phyloP scores from a whole-genome alignment of 2,329 filamentous ascomycete genomes.

The Fonsecaea multimorphosa region DNA sequence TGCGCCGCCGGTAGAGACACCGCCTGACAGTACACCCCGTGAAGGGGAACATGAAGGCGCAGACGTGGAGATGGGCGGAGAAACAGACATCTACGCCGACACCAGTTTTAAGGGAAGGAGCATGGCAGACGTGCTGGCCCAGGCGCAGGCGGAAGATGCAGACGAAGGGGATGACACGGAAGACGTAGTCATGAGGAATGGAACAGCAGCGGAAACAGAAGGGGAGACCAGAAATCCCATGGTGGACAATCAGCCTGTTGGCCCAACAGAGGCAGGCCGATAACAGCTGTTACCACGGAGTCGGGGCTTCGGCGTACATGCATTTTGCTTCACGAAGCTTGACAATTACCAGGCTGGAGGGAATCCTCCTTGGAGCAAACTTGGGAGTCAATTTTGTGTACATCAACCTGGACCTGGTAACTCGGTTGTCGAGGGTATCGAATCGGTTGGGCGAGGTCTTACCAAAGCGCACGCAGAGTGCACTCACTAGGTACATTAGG shows the following conservation, averaged over 20 bases:
- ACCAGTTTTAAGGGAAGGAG: slow-evolving; percentile 39
- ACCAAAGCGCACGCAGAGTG: neutral
- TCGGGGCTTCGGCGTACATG: neutral
- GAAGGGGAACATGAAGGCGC: slow-evolving; percentile 23
- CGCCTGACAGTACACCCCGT: slow-evolving; percentile 34
- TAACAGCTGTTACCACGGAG: neutral
- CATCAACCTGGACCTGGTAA: slow-evolving; percentile 18
- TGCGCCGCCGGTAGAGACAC: slow-evolving; percentile 37
- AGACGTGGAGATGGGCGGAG: slow-evolving; percentile 25
- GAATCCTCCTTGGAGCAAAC: neutral
- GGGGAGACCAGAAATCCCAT: slow-evolving; percentile 24
- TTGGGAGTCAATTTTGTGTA: neutral
- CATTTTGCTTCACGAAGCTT: neutral
- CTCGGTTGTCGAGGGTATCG: slow-evolving; percentile 43
- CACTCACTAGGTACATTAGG: neutral
- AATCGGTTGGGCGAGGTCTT: neutral
- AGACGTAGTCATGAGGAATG: slow-evolving; percentile 24
- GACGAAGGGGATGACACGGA: slow-evolving; percentile 26
- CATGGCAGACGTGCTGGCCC: slow-evolving; percentile 41
- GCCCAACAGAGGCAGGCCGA: neutral
- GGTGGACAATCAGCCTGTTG: slow-evolving; percentile 28
- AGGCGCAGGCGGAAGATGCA: slow-evolving; percentile 38
- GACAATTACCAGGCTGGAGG: neutral
- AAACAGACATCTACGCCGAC: slow-evolving; percentile 39
- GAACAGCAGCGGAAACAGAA: slow-evolving; percentile 1